Percentiles rank a stretch among this genome's conserved stretches.
These are phyloP conservation scores for Yamadazyma takamatsuzukensis DNA, from an alignment of 805 yeast genomes.

Conservation along the genomic window DNA sequence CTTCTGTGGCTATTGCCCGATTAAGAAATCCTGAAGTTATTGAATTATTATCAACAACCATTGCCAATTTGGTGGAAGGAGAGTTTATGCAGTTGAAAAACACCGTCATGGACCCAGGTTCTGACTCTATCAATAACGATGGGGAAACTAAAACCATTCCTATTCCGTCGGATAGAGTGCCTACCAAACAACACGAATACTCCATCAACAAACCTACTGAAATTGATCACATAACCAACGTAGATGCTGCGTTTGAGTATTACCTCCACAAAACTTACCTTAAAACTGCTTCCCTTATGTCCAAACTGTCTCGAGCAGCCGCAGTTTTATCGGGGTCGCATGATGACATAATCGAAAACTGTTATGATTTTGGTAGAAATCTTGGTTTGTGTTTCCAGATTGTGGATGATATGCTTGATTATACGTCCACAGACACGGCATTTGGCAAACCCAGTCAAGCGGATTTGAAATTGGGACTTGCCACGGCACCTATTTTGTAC, in stretches of 20 bases:
- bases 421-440: constrained; percentile 78
- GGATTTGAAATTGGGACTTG: constrained; percentile 87
- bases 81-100: constrained; percentile 98
- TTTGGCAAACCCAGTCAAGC: constrained; percentile 97
- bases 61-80: constrained; percentile 96
- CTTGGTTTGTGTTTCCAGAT: constrained; percentile 94
- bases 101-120: constrained; percentile 60
- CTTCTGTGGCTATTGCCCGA: constrained; percentile 92
- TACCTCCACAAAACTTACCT: constrained; percentile 92
- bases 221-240: constrained; percentile 59
- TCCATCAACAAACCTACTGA: constrained; percentile 34
- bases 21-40: constrained; percentile 95
- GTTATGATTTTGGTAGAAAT: constrained; percentile 89
- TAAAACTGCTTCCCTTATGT: constrained; percentile 91
- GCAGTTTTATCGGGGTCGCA: constrained; percentile 88
- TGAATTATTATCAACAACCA: constrained; percentile 90
- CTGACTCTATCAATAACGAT: constrained; percentile 46
- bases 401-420: constrained; percentile 94
- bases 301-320: constrained; percentile 89
- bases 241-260: constrained; percentile 91
- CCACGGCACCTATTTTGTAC: constrained; percentile 92
- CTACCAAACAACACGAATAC: constrained; percentile 57
- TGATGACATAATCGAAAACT: constrained; percentile 70
- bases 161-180: constrained; percentile 58
- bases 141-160: constrained; percentile 48